Evolutionary conservation across 345 rosid genomes (phyloP).

Genomic region (Eucalyptus marginata): DNA sequence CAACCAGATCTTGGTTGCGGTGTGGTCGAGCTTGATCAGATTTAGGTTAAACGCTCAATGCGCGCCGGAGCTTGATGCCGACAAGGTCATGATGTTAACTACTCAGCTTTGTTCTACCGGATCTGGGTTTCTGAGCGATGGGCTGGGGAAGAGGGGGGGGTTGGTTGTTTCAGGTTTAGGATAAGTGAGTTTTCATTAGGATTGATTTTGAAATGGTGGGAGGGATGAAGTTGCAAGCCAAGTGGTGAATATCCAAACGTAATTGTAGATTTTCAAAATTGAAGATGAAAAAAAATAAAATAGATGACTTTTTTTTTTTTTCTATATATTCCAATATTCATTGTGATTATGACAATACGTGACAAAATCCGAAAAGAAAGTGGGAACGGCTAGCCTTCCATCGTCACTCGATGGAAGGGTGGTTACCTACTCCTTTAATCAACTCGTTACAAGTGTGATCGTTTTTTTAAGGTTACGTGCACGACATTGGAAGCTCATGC

Average conservation of each 20-base stretch:
- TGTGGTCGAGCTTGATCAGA: neutral
- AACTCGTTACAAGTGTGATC: neutral
- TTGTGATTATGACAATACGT: neutral
- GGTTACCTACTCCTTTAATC: neutral
- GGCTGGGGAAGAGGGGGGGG: neutral
- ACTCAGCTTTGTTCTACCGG: neutral
- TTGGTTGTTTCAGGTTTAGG: neutral
- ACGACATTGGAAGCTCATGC: neutral
- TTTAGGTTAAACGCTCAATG: neutral
- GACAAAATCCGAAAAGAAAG: neutral
- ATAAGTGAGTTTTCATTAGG: neutral
- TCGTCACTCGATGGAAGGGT: neutral
- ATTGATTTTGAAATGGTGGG: neutral
- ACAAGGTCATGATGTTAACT: neutral
- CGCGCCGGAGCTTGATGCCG: neutral
- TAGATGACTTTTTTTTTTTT: no score
- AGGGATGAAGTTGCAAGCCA: neutral
- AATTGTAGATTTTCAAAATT: neutral
- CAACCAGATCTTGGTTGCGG: neutral
- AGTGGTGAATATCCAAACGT: neutral
- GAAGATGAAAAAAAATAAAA: neutral
- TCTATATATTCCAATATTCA: neutral
- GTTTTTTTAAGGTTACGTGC: neutral
- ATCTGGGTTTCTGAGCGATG: neutral
- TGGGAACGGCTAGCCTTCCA: neutral